phyloP scores from a whole-genome alignment of 2,329 filamentous ascomycete genomes.

The Pezicula neosporulosa region DNA sequence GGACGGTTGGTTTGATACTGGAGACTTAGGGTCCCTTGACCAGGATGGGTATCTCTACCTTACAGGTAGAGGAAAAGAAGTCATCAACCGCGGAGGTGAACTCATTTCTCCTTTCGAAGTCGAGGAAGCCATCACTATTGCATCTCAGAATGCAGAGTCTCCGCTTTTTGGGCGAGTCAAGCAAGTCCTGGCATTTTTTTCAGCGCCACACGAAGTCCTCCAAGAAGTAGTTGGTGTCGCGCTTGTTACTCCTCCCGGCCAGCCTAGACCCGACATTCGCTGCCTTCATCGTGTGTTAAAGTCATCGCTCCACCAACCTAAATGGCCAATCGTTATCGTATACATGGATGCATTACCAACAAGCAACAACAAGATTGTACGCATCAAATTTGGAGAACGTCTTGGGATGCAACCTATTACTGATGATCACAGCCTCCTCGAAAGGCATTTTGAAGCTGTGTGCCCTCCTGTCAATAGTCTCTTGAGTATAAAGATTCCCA shows the following conservation, averaged over 20 bases:
- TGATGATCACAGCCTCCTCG: conserved; percentile 38
- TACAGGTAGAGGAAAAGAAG: conserved; percentile 74
- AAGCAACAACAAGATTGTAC: conserved; percentile 54
- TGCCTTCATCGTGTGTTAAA: conserved; percentile 44
- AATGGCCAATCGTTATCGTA: conserved; percentile 47
- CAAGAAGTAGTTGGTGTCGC: conserved; percentile 54
- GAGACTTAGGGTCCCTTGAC: conserved; percentile 78
- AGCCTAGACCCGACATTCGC: conserved; percentile 43
- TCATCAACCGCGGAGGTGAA: conserved; percentile 56
- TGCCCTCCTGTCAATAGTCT: conserved; percentile 46
- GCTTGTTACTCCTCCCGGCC: conserved; percentile 42
- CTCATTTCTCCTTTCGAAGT: conserved; percentile 57
- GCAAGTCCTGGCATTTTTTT: conserved; percentile 53
- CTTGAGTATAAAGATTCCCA: conserved; percentile 37
- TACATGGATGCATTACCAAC: conserved; percentile 55
- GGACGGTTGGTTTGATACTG: conserved; percentile 85
- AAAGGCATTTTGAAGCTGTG: conserved; percentile 45
- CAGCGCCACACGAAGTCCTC: conserved; percentile 46
- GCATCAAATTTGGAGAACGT: conserved; percentile 48
- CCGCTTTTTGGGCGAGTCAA: conserved; percentile 42
- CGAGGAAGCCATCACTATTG: conserved; percentile 51
- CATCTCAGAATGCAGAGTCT: conserved; percentile 37
- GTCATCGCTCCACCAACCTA: conserved; percentile 46
- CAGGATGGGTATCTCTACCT: conserved; percentile 78
- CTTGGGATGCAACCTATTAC: conserved; percentile 40